Base-by-base conservation (phyloP, 139 green algal species). In the Coelastrella sp. region DNA sequence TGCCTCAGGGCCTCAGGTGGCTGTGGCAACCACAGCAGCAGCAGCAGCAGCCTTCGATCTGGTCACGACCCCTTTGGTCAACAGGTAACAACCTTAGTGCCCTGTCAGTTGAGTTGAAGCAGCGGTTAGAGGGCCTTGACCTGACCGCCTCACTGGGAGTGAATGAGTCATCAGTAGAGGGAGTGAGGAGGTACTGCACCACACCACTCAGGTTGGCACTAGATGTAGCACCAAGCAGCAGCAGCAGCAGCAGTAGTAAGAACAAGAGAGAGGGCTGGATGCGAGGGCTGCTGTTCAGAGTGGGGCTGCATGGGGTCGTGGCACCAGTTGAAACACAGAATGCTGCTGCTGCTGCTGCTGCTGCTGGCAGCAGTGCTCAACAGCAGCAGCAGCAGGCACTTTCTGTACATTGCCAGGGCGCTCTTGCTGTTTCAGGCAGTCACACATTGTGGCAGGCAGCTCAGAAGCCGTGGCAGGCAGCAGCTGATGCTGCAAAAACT, bases 121-220 rank as follows among this genome's bases (percentile, higher is more conserved):
- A 87, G 82, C 50, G 64, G 82, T 43, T 82, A 9, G 82, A 82
- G 25, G 82, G 69, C 2, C 25, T 75, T 30, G 82, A 87, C 35
- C 21, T 87, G 30, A 82, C 71, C 30, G 82, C 82, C 51, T 69
- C 82, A 21, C 27, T 87, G 41, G 82, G 69, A 17, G 5, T 87
- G 15, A 87, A 87, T 69, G 82, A 87, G 82, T 57, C 9, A 40
- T 35, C 38, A 32, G 67, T 82, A 23, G 82, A 87, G 15, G 71
- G 69, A 15, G 82, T 82, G 15, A 9, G 13, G 13, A 27, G 67
- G 13, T 82, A 81, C 53, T 37, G 19, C 38, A 82, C 38, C n/a
- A 75, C 69, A 32, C 82, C 82, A 9, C 69, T 87, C 27, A 40
- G 82, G 27, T 38, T 87, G 40, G 71, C 50, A 17, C 4, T 87